Conservation (phyloP, 495 filamentous ascomycete species). For the Podospora anserina region DNA sequence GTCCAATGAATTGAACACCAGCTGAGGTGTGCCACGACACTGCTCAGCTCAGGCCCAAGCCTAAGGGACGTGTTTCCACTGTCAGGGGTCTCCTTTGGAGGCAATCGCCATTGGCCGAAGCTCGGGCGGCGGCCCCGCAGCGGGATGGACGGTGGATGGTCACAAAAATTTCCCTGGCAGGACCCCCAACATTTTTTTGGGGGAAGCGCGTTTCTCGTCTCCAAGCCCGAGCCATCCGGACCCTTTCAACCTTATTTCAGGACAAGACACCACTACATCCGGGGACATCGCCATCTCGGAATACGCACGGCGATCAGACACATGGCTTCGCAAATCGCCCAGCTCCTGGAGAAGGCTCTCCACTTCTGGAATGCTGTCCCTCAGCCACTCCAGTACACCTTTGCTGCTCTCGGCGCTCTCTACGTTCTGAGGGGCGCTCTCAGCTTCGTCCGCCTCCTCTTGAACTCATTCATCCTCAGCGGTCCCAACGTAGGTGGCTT, state of each 20-base stretch:
- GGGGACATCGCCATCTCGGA: slow-evolving; percentile 6
- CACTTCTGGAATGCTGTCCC: slow-evolving; percentile 39
- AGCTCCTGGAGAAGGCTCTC: slow-evolving; percentile 37
- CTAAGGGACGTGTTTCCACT: neutral
- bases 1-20: neutral
- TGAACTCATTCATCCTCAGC: slow-evolving; percentile 73
- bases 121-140: neutral
- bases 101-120: slow-evolving; percentile 2
- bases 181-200: slow-evolving; percentile 12
- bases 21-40: neutral
- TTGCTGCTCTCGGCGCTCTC: slow-evolving; percentile 56
- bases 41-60: neutral
- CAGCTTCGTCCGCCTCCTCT: slow-evolving; percentile 61
- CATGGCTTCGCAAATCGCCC: slow-evolving; percentile 9
- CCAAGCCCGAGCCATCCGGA: slow-evolving; percentile 5
- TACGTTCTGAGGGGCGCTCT: slow-evolving; percentile 55
- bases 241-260: slow-evolving; percentile 6
- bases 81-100: neutral
- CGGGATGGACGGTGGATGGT: neutral
- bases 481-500: slow-evolving; percentile 51
- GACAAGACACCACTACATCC: neutral
- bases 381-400: slow-evolving; percentile 33
- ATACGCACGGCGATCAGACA: neutral
- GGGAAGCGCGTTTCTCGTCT: slow-evolving; percentile 5
- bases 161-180: neutral